Conservation (phyloP, 495 filamentous ascomycete genomes). For the Darksidea phi region DNA sequence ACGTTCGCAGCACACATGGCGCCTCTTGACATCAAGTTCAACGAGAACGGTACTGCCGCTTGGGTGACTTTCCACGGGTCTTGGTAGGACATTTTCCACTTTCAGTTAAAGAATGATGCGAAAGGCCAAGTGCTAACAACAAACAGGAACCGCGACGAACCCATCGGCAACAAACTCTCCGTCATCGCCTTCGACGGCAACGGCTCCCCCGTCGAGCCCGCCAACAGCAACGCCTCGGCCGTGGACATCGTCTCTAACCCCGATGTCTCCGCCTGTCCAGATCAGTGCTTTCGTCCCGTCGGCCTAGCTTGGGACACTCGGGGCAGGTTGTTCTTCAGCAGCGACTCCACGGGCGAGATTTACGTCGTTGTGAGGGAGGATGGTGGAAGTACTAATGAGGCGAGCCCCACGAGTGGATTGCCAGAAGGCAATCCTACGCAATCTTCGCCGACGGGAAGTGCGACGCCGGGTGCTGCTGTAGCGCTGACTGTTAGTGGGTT, state of each 20-base stretch:
- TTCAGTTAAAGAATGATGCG: not conserved
- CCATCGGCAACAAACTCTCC: slow-evolving; percentile 51
- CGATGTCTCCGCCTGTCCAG: slow-evolving; percentile 41
- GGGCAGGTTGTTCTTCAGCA: slow-evolving; percentile 51
- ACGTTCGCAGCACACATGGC: slow-evolving; percentile 45
- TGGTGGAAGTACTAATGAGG: slow-evolving; percentile 26
- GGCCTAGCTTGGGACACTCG: slow-evolving; percentile 51
- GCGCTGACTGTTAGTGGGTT: not conserved
- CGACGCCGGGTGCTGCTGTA: not conserved
- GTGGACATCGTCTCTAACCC: slow-evolving; percentile 51
- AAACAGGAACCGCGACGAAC: slow-evolving; percentile 46
- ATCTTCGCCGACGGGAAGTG: slow-evolving; percentile 1
- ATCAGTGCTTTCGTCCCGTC: slow-evolving; percentile 53
- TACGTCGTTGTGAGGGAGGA: slow-evolving; percentile 48
- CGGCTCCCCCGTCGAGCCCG: slow-evolving; percentile 46
- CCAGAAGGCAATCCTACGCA: not conserved
- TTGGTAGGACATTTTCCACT: slow-evolving; percentile 38
- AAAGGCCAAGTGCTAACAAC: not conserved
- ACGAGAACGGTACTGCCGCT: slow-evolving; percentile 41
- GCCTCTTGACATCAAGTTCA: slow-evolving; percentile 46
- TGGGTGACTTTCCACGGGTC: slow-evolving; percentile 47
- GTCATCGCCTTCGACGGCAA: slow-evolving; percentile 47
- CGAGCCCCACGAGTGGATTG: slow-evolving; percentile 17
- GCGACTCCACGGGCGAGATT: slow-evolving; percentile 51
- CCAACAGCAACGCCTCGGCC: slow-evolving; percentile 46